Conservation (phyloP, 228 moss, liverwort and hornwort genomes). For the Sphagnum magellanicum region DNA sequence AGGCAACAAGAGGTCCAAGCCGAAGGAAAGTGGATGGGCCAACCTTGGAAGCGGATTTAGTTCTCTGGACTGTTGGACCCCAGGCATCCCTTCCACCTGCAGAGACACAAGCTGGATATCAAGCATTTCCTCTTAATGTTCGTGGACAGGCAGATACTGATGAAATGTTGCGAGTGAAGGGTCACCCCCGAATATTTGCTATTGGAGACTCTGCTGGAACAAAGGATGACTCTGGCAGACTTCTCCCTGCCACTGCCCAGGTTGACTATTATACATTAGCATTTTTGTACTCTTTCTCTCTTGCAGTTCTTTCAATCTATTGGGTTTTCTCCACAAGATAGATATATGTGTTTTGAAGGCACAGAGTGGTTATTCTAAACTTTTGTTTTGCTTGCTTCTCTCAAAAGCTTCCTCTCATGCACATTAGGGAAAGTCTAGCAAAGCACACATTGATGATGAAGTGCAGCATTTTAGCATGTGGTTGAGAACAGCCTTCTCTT, state of each 20-base stretch:
- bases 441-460: too few relatives aligned
- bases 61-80: slow-evolving; percentile 88
- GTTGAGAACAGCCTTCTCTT: too few relatives aligned
- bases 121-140: slow-evolving; percentile 72
- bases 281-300: not conserved
- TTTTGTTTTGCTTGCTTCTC: too few relatives aligned
- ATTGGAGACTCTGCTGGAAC: slow-evolving; percentile 85
- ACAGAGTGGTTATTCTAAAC: too few relatives aligned
- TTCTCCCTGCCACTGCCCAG: slow-evolving; percentile 78
- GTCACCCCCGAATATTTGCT: slow-evolving; percentile 91
- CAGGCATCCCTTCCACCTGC: slow-evolving; percentile 61
- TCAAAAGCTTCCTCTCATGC: too few relatives aligned
- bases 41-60: slow-evolving; percentile 67
- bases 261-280: slow-evolving; percentile 11
- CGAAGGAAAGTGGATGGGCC: slow-evolving; percentile 26
- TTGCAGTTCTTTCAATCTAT: not conserved
- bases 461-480: too few relatives aligned
- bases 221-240: slow-evolving; percentile 66
- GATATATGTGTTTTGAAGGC: too few relatives aligned
- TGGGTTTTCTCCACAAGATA: not conserved
- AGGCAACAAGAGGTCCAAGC: slow-evolving; percentile 40
- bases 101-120: slow-evolving; percentile 47
- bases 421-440: too few relatives aligned
- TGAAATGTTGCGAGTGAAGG: slow-evolving; percentile 78
- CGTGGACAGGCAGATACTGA: slow-evolving; percentile 96